A percentile compares a stretch with the other conserved stretches of the same genome.
These are phyloP conservation scores for Geosiphon pyriformis DNA, from an alignment of 192 early-diverging fungal genomes.

Conservation along the genomic window DNA sequence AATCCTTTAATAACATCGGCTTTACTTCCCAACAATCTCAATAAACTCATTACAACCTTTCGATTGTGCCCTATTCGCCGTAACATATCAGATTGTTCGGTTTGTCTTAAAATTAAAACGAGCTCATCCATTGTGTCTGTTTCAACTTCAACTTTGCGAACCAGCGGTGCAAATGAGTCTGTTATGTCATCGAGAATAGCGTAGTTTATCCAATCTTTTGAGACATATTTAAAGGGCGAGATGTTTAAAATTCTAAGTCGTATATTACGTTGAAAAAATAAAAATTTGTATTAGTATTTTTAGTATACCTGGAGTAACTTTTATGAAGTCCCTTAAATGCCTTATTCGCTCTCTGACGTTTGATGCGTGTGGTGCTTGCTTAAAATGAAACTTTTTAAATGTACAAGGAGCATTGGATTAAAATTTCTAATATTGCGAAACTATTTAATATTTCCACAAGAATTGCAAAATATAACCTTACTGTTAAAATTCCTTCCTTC, in stretches of 20 bases:
- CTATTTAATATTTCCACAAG: too few relatives aligned
- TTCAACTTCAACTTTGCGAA: slow-evolving; percentile 70
- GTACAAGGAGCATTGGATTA: too few relatives aligned
- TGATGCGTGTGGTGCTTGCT: slow-evolving; percentile 50
- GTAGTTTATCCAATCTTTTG: slow-evolving; percentile 53
- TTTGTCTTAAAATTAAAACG: slow-evolving; percentile 66
- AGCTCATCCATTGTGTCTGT: slow-evolving; percentile 78
- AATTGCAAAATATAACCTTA: too few relatives aligned
- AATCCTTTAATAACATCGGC: slow-evolving; percentile 52
- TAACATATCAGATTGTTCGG: slow-evolving; percentile 55
- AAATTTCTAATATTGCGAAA: too few relatives aligned
- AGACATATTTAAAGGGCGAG: too few relatives aligned
- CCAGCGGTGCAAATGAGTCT: slow-evolving; percentile 69
- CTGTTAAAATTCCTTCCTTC: slow-evolving; percentile 44
- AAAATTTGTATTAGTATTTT: too few relatives aligned
- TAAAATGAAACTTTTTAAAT: slow-evolving; percentile 70
- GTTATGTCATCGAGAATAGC: slow-evolving; percentile 79
- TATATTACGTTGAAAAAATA: too few relatives aligned
- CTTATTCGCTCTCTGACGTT: slow-evolving; percentile 69
- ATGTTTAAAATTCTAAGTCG: too few relatives aligned
- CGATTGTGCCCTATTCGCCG: slow-evolving; percentile 48
- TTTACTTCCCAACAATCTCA: slow-evolving; percentile 46
- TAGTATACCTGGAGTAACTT: slow-evolving; percentile 53
- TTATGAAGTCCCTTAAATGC: slow-evolving; percentile 59
- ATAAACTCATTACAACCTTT: slow-evolving; percentile 42